These are phyloP conservation scores for Salmacisia buchloeana DNA, from an alignment of 1,284 basidiomycete genomes.

Conservation along the genomic window DNA sequence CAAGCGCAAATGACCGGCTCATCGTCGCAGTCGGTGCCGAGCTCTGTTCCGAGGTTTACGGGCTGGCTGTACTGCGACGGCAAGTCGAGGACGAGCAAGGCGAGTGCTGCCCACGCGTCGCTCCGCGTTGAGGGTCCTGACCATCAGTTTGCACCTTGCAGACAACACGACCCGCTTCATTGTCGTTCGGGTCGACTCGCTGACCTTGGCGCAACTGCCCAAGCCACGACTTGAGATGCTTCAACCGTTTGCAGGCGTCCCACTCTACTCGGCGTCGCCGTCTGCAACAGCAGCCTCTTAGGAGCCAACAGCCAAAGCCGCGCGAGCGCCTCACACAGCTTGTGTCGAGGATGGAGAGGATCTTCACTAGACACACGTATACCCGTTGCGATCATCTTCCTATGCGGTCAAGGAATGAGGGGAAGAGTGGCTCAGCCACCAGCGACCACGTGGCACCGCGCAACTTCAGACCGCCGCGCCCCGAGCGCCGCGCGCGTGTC, in stretches of 20 bases:
- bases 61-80: not conserved
- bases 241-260: not conserved
- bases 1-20: not conserved
- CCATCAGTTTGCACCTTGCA: not conserved
- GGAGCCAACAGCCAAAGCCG: too few relatives aligned
- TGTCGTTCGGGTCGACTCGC: not conserved
- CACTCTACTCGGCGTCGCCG: not conserved
- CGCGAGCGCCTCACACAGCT: too few relatives aligned
- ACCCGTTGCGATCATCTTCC: too few relatives aligned
- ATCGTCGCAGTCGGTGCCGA: not conserved
- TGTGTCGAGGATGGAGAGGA: too few relatives aligned
- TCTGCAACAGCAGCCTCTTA: too few relatives aligned
- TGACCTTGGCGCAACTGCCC: too few relatives aligned
- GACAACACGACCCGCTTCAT: constrained; percentile 2
- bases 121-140: not conserved
- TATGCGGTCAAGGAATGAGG: too few relatives aligned
- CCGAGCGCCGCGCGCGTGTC: too few relatives aligned
- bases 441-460: too few relatives aligned
- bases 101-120: not conserved
- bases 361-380: too few relatives aligned
- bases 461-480: too few relatives aligned
- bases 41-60: constrained; percentile 3
- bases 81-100: not conserved
- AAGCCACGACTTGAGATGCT: not conserved
- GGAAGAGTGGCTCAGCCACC: too few relatives aligned